These are phyloP conservation scores for Wallacemonas collosoma DNA, from an alignment of 208 protist genomes.

Conservation along the genomic window DNA sequence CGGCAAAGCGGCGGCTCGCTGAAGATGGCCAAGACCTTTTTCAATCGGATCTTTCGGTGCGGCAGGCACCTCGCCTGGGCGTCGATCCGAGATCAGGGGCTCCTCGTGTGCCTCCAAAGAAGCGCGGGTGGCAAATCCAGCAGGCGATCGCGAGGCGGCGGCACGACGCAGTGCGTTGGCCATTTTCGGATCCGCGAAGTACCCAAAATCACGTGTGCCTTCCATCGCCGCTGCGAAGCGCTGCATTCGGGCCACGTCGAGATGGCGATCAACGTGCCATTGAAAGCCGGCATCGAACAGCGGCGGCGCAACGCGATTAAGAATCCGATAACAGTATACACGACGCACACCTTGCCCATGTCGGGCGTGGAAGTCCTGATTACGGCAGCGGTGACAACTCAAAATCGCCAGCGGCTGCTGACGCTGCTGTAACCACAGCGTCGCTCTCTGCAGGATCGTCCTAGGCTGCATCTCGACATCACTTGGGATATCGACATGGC, in stretches of 20 bases:
- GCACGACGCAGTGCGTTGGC: slow-evolving; percentile 75
- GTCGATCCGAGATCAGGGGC: slow-evolving; percentile 34
- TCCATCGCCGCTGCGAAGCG: slow-evolving; percentile 68
- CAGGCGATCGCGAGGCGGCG: slow-evolving; percentile 19
- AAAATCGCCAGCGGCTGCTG: slow-evolving; percentile 79
- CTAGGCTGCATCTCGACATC: slow-evolving; percentile 78
- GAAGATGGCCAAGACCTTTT: slow-evolving; percentile 60
- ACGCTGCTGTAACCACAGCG: slow-evolving; percentile 79
- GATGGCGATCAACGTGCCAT: slow-evolving; percentile 88
- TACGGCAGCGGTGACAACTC: slow-evolving; percentile 67
- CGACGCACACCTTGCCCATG: slow-evolving; percentile 66
- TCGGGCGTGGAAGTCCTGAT: slow-evolving; percentile 88
- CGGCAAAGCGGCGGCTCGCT: slow-evolving; percentile 71
- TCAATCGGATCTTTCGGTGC: slow-evolving; percentile 68
- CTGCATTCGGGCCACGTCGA: slow-evolving; percentile 84
- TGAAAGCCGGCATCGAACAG: slow-evolving; percentile 84
- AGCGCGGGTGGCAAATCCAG: neutral
- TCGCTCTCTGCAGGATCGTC: slow-evolving; percentile 87
- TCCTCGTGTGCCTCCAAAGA: slow-evolving; percentile 51
- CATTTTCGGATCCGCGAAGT: slow-evolving; percentile 90
- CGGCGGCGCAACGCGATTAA: slow-evolving; percentile 89
- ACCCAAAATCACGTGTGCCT: slow-evolving; percentile 84
- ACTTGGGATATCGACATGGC: slow-evolving; percentile 83
- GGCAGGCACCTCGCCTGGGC: slow-evolving; percentile 27
- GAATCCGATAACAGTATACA: slow-evolving; percentile 89